A percentile compares a stretch with the other conserved stretches of the same genome.
Conservation (phyloP, 129 eudicot genomes). For the Flaveria sonorensis region DNA sequence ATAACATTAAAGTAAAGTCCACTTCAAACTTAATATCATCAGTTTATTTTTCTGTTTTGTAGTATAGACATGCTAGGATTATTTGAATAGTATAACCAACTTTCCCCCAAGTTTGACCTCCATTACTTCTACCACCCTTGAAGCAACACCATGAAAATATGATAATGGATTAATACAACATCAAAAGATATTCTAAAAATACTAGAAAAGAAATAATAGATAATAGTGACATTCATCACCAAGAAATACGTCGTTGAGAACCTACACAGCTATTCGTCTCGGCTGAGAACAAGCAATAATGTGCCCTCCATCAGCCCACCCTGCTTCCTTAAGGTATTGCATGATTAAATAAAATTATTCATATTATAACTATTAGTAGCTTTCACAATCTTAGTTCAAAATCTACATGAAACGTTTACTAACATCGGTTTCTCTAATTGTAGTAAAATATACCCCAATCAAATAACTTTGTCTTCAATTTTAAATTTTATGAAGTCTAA, state of each 20-base stretch:
- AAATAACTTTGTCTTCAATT: no score
- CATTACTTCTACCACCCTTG: slow-evolving; percentile 96
- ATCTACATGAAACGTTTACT: not conserved
- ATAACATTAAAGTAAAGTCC: slow-evolving; percentile 12
- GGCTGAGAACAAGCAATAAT: slow-evolving; percentile 94
- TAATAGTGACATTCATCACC: slow-evolving; percentile 4
- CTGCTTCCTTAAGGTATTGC: slow-evolving; percentile 89
- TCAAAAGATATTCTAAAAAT: not conserved
- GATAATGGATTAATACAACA: not conserved
- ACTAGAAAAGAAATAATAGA: not conserved
- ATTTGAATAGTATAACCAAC: slow-evolving; percentile 82
- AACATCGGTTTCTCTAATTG: not conserved
- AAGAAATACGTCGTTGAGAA: slow-evolving; percentile 16
- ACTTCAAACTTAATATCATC: not conserved
- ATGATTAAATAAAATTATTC: not conserved
- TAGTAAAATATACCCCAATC: no score
- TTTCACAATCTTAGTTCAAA: not conserved
- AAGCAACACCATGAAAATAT: slow-evolving; percentile 66
- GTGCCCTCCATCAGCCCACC: slow-evolving; percentile 90
- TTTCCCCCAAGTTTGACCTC: slow-evolving; percentile 90
- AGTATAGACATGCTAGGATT: not conserved
- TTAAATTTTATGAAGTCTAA: no score
- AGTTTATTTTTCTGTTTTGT: not conserved
- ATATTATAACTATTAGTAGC: not conserved
- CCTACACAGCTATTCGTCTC: slow-evolving; percentile 93